Conservation (phyloP, 352 stramenopile genomes). For the Globisporangium paroecandrum region DNA sequence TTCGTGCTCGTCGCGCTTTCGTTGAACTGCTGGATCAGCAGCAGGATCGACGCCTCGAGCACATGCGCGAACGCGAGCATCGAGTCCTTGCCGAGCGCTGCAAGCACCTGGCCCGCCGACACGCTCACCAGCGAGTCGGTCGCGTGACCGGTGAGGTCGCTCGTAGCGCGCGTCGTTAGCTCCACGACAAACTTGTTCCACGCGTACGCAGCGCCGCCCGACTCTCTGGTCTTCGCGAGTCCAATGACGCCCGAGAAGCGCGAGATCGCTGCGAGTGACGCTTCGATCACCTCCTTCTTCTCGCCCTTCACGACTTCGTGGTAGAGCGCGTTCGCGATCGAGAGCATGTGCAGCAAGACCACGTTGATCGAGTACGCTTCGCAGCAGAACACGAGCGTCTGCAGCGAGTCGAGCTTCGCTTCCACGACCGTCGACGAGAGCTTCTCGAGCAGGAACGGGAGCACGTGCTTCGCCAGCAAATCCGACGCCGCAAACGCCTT, state of each 20-base stretch:
- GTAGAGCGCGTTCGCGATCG: constrained; percentile 66
- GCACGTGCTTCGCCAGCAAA: constrained; percentile 68
- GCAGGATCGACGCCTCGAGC: constrained; percentile 51
- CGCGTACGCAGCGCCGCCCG: constrained; percentile 58
- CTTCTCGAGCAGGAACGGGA: constrained; percentile 89
- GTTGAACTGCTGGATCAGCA: constrained; percentile 64
- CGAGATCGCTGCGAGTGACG: constrained; percentile 58
- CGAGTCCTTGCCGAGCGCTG: constrained; percentile 64
- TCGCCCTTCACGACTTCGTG: constrained; percentile 83
- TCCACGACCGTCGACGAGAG: constrained; percentile 71
- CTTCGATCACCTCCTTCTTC: constrained; percentile 75
- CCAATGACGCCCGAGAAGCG: constrained; percentile 62
- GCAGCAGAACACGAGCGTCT: constrained; percentile 82
- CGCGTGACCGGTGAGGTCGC: constrained; percentile 68
- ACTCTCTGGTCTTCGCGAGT: constrained; percentile 50
- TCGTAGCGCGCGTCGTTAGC: constrained; percentile 56
- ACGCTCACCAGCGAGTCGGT: constrained; percentile 78
- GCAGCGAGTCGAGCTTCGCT: constrained; percentile 75
- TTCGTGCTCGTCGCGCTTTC: constrained; percentile 38
- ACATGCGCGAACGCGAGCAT: constrained; percentile 67
- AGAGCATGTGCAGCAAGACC: constrained; percentile 67
- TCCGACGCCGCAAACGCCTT: constrained; percentile 76
- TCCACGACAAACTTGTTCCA: constrained; percentile 87
- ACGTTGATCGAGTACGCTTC: constrained; percentile 78
- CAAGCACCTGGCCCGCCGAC: constrained; percentile 67